Evolutionary conservation across 2,329 filamentous ascomycete species (phyloP).

Genomic region (Fusarium tuaranense): DNA sequence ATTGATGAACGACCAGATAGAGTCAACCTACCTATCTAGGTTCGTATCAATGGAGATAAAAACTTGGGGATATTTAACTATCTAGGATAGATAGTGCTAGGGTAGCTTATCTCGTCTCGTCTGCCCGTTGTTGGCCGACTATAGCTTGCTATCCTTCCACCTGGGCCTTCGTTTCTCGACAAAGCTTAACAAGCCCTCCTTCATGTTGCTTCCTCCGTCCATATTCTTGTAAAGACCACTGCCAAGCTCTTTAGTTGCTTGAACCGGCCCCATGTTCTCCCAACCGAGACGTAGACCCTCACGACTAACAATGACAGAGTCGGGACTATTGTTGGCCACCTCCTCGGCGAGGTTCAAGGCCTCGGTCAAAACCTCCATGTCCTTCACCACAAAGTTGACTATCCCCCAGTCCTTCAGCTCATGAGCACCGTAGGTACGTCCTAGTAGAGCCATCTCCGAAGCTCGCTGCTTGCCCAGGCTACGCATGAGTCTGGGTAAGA

Average conservation of each 20-base stretch:
- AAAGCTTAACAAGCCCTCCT: constrained; percentile 77
- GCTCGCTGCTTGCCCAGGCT: constrained; percentile 59
- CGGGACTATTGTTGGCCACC: constrained; percentile 75
- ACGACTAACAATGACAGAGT: constrained; percentile 75
- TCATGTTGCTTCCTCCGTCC: constrained; percentile 73
- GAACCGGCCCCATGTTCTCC: constrained; percentile 73
- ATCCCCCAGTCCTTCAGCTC: constrained; percentile 44
- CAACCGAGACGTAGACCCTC: constrained; percentile 77
- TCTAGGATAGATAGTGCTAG: not conserved
- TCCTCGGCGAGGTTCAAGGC: constrained; percentile 69
- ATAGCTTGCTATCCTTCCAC: constrained; percentile 65
- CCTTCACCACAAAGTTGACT: constrained; percentile 39
- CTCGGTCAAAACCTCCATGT: constrained; percentile 57
- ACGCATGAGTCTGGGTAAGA: constrained; percentile 62
- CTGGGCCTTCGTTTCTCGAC: constrained; percentile 75
- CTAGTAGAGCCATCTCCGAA: constrained; percentile 62
- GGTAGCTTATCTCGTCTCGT: not conserved
- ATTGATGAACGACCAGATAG: not conserved
- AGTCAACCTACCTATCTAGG: not conserved
- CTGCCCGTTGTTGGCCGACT: not conserved
- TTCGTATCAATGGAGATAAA: not conserved
- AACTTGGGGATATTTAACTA: not conserved
- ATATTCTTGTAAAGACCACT: constrained; percentile 65
- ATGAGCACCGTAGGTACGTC: constrained; percentile 56
- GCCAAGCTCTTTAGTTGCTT: constrained; percentile 57